phyloP scores from a whole-genome alignment of 306 rosid species.

The Cucumis melo region DNA sequence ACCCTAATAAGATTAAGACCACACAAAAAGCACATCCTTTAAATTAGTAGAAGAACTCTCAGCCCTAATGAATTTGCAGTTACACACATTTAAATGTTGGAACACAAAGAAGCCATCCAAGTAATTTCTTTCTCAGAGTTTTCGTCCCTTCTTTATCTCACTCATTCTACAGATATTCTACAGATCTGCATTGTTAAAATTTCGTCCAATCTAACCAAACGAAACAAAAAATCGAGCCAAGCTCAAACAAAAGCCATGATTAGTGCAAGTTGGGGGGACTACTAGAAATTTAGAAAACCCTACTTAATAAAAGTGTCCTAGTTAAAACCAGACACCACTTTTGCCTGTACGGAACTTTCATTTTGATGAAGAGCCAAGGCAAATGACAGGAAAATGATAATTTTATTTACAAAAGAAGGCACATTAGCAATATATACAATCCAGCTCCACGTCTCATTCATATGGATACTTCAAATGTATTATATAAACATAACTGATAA shows the following conservation, averaged over 20 bases:
- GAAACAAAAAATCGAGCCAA: neutral
- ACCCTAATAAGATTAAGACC: neutral
- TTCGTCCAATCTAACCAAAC: neutral
- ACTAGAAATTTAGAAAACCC: neutral
- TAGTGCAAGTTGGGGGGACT: neutral
- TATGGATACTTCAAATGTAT: neutral
- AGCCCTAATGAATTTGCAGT: neutral
- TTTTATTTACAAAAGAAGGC: neutral
- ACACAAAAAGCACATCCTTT: neutral
- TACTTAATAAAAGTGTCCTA: neutral
- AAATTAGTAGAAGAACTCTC: neutral
- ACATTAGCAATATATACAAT: neutral
- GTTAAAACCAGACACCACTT: neutral
- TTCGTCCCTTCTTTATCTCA: neutral
- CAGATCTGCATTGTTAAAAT: neutral
- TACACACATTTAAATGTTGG: neutral
- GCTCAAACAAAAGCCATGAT: neutral
- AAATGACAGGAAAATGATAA: neutral
- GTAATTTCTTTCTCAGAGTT: neutral
- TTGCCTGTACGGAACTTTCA: neutral
- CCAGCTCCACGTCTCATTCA: neutral
- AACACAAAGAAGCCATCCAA: neutral
- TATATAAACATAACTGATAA: neutral
- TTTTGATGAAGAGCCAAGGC: neutral
- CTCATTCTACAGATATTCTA: neutral